A percentile compares a stretch with the other conserved stretches of the same genome.
Conservation (phyloP, 805 yeast species). For the Brettanomyces bruxellensis region DNA sequence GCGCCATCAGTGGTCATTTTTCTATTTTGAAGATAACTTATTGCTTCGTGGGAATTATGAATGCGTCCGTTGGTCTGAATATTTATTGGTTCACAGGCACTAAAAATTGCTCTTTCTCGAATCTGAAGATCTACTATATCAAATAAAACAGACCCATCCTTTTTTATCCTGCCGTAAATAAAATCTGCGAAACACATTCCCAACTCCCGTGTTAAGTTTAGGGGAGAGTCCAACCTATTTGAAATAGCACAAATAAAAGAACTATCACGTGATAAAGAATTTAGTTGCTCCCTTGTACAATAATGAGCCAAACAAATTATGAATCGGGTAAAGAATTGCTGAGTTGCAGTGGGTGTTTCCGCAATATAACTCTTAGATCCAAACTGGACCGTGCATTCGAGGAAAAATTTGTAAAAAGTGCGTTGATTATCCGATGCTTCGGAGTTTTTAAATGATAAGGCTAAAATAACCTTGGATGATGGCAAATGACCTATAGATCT, state of each 20-base stretch:
- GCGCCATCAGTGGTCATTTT: background rate
- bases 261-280: slow-evolving; percentile 25
- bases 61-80: background rate
- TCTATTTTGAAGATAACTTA: background rate
- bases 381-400: slow-evolving; percentile 6
- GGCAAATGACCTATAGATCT: too few relatives aligned
- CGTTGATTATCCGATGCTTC: too few relatives aligned
- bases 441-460: too few relatives aligned
- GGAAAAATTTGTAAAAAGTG: too few relatives aligned
- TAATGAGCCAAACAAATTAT: slow-evolving; percentile 30
- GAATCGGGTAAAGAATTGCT: slow-evolving; percentile 39
- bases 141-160: slow-evolving; percentile 21
- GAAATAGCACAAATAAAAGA: slow-evolving; percentile 44
- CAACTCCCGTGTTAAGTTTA: slow-evolving; percentile 34
- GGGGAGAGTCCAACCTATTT: slow-evolving; percentile 41
- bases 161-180: slow-evolving; percentile 26
- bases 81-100: background rate
- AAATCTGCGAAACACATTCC: slow-evolving; percentile 54
- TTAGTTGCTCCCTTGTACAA: slow-evolving; percentile 15
- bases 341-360: slow-evolving; percentile 31
- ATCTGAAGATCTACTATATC: slow-evolving; percentile 15
- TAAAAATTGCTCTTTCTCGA: slow-evolving; percentile 10
- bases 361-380: slow-evolving; percentile 17
- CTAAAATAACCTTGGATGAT: too few relatives aligned
- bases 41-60: background rate